Evolutionary conservation across 345 rosid genomes (phyloP).

Genomic region (Trapa bicornis): DNA sequence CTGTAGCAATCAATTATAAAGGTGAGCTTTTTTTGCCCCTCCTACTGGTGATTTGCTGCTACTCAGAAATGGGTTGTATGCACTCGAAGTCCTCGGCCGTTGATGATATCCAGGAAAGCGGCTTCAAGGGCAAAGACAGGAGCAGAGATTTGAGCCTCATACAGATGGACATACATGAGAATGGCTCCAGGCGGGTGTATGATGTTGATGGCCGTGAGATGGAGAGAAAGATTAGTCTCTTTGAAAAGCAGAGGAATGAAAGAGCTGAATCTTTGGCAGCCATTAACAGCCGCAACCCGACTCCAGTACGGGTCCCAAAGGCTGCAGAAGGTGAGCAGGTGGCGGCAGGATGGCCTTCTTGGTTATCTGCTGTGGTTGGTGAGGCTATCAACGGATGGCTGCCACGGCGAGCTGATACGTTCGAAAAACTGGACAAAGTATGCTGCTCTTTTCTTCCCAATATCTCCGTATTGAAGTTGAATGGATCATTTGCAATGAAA

Average conservation of each 20-base stretch:
- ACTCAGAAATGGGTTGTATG: constrained; percentile 60
- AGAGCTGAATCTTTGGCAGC: constrained; percentile 18
- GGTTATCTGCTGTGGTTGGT: constrained; percentile 70
- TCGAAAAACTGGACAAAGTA: constrained; percentile 82
- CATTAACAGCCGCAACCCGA: constrained; percentile 16
- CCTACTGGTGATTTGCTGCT: background rate
- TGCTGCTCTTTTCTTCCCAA: background rate
- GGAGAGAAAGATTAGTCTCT: constrained; percentile 24
- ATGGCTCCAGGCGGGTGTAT: constrained; percentile 36
- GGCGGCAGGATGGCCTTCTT: constrained; percentile 57
- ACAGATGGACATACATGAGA: constrained; percentile 41
- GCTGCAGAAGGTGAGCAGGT: constrained; percentile 19
- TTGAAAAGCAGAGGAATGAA: constrained; percentile 24
- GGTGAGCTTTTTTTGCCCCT: constrained; percentile 5
- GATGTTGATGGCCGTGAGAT: constrained; percentile 26
- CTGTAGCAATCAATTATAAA: constrained; percentile 9
- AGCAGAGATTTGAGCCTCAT: constrained; percentile 36
- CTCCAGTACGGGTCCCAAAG: constrained; percentile 27
- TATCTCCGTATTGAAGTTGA: background rate
- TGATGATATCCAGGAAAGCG: constrained; percentile 35
- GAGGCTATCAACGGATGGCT: constrained; percentile 64
- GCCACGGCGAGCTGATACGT: constrained; percentile 69
- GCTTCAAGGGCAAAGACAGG: constrained; percentile 24
- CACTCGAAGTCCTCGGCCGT: constrained; percentile 42
- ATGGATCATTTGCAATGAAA: too few species aligned